phyloP scores from a whole-genome alignment of 1,139 yeast species.

The Yamadazyma pseudoaaseri region DNA sequence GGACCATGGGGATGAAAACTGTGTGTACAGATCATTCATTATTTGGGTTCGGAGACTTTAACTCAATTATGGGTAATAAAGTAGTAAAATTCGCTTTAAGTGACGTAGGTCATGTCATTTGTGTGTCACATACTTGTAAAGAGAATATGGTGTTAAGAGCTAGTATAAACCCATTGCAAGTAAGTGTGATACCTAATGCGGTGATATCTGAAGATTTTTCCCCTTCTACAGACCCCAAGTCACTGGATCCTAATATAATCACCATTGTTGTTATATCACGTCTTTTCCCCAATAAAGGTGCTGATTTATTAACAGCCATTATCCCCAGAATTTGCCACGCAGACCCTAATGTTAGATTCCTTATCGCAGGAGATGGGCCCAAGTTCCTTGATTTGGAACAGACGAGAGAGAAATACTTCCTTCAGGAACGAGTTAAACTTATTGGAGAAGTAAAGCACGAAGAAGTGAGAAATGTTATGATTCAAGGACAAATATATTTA shows the following conservation, averaged over 20 bases:
- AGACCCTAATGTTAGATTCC: constrained; percentile 66
- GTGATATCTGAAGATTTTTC: constrained; percentile 79
- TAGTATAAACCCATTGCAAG: constrained; percentile 70
- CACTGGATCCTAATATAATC: constrained; percentile 27
- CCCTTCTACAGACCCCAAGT: constrained; percentile 43
- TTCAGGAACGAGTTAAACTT: constrained; percentile 85
- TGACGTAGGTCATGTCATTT: constrained; percentile 88
- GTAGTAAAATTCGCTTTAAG: constrained; percentile 77
- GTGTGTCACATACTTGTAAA: constrained; percentile 95
- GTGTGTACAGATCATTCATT: constrained; percentile 95
- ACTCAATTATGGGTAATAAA: constrained; percentile 84
- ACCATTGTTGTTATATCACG: constrained; percentile 92
- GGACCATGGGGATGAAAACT: constrained; percentile 89
- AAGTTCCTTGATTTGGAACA: constrained; percentile 91
- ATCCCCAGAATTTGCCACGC: constrained; percentile 78
- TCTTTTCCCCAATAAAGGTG: constrained; percentile 94
- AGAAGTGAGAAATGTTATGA: constrained; percentile 89
- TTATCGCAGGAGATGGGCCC: constrained; percentile 98
- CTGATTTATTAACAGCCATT: constrained; percentile 80
- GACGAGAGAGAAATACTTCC: constrained; percentile 82
- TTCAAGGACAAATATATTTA: constrained; percentile 87
- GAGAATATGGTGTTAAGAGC: constrained; percentile 93
- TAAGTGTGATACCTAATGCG: constrained; percentile 95
- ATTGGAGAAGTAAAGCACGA: constrained; percentile 91
- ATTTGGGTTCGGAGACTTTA: constrained; percentile 89